phyloP scores from a whole-genome alignment of 768 basidiomycete genomes.

The Hydnomerulius pinastri region DNA sequence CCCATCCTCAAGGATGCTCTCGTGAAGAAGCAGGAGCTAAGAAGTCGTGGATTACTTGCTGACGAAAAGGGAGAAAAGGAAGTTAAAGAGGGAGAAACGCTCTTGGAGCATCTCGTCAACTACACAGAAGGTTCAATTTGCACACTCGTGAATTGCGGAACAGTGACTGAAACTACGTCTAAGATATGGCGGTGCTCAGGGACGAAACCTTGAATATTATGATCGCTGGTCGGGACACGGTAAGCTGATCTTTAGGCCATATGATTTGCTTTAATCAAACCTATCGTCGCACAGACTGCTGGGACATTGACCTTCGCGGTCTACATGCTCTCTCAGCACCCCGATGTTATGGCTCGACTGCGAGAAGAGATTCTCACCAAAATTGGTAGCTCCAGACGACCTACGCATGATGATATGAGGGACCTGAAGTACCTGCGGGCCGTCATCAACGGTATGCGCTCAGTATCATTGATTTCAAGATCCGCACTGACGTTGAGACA shows the following conservation, averaged over 20 bases:
- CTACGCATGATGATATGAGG: conserved; percentile 55
- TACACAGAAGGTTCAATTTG: conserved; percentile 48
- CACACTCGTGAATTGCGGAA: not conserved
- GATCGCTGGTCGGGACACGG: conserved; percentile 46
- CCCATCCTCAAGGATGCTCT: conserved; percentile 48
- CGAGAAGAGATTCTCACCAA: conserved; percentile 57
- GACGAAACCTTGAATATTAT: conserved; percentile 31
- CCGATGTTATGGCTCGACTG: conserved; percentile 46
- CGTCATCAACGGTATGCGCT: conserved; percentile 57
- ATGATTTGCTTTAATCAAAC: not conserved
- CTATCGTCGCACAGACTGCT: conserved; percentile 25
- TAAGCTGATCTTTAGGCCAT: conserved; percentile 8
- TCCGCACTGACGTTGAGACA: not conserved
- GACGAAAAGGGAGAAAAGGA: conserved; percentile 22
- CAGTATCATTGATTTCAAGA: not conserved
- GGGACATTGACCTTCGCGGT: conserved; percentile 36
- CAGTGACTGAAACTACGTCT: conserved; percentile 1
- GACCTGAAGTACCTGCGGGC: conserved; percentile 67
- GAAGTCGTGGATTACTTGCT: conserved; percentile 6
- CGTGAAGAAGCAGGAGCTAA: conserved; percentile 30
- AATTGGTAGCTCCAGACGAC: conserved; percentile 49
- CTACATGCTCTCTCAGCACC: conserved; percentile 54
- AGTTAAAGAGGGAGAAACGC: conserved; percentile 42
- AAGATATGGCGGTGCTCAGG: conserved; percentile 25
- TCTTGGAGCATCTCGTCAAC: conserved; percentile 56